Percentiles rank a stretch among this genome's conserved stretches.
Conservation (phyloP, 2,329 filamentous ascomycete genomes). For the Setomelanomma holmii region DNA sequence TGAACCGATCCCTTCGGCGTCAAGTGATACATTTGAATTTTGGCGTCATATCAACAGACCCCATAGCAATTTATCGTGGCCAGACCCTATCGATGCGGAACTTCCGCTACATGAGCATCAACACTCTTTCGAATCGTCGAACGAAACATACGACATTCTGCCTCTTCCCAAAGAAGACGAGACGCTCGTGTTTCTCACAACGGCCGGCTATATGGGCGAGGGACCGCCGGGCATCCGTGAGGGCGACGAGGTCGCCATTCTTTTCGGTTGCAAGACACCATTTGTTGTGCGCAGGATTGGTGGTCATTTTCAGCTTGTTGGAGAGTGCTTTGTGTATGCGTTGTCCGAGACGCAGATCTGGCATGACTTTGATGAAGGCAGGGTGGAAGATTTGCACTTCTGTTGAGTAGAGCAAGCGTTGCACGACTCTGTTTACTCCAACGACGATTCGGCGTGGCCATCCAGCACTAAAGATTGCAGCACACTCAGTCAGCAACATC, state of each 20-base stretch:
- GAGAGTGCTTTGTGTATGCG: neutral
- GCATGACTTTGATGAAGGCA: neutral
- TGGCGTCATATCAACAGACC: no score
- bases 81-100: no score
- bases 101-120: neutral
- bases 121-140: neutral
- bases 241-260: neutral
- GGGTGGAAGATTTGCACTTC: neutral
- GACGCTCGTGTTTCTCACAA: neutral
- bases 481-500: no score
- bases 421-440: no score
- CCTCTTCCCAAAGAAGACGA: neutral
- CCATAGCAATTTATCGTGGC: no score
- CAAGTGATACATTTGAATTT: no score
- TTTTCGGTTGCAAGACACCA: neutral
- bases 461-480: no score
- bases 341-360: neutral
- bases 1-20: no score
- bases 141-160: neutral
- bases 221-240: neutral
- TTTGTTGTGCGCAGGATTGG: neutral
- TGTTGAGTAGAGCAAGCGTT: neutral
- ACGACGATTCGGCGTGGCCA: no score
- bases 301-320: neutral
- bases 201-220: neutral